Evolutionary conservation across 2,329 filamentous ascomycete genomes (phyloP), one percentile per base, ranked within the genome.

Genomic region (Pseudogymnoascus sp.): DNA sequence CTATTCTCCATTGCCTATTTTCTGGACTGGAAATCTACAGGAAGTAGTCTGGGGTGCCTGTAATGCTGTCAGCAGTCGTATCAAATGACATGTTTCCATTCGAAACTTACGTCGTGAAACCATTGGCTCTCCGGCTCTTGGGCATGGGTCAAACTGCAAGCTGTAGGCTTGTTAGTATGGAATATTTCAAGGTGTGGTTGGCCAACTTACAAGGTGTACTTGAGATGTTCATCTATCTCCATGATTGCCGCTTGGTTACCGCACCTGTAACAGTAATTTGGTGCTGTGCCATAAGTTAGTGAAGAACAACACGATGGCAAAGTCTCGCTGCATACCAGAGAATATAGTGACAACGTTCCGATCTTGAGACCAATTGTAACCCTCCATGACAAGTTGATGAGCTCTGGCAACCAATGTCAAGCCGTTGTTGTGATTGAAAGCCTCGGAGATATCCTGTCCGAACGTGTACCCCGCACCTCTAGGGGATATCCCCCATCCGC

Each of bases 171-270:
- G 21, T 77, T 69, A 78, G 73, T 67, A 64, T 60, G 63, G 13
- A 13, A 16, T 23, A 41, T 61, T 31, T 61, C 28, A 64, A 65
- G 41, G 57, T n/a, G 48, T 14, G 51, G 65, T 7, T n/a, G 8
- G 60, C 3, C n/a, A 54, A 87, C 92, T 78, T 85, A 97, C 93
- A 99, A 98, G 74, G 95, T 98, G 80, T 98, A 99, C 83, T 99
- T 98, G 75, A 99, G 81, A 77, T 98, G 93, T 80, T 99, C 95
- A 70, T 98, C 95, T 77, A 99, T 99, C 79, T 98, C 95, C 95
- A 99, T 99, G 77, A 99, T 98, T n/a, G 95, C 95, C 64, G 95
- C 95, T 79, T 98, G 95, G 79, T 99, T 99, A 75, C 95, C 95
- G 75, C 95, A 99, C 77, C 95, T 87, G 83, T 99, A 98, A 82